Base-by-base conservation (phyloP, 2,329 filamentous ascomycete species). In the Botrytis fabae region DNA sequence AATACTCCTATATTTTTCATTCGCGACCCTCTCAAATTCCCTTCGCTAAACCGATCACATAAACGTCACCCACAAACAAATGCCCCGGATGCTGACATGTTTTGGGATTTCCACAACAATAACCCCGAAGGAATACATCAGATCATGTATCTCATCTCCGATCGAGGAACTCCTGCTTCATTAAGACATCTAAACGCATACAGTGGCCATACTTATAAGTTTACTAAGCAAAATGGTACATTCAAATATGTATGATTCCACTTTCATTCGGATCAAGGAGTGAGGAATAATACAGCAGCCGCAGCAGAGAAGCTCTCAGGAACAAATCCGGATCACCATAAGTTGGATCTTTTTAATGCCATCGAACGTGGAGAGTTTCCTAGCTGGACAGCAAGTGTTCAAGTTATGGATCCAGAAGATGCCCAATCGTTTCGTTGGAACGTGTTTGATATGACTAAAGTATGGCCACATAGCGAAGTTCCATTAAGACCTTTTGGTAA, bases 11-110 rank as follows among this genome's bases (percentile, higher is more conserved):
- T 92, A 10, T 93, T 93, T 84, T 93, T 93, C 82, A 79, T 93
- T 20, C 85, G 91, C 65, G 91, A 93, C 74, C 89, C 91, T 0
- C 85, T 89, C 75, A 92, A 93, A 81, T 93, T 92, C 80, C 91
- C 91, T 40, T 83, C 83, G 32, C 77, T 86, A 44, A 86, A 84
- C 46, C 81, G 84, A 38, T 81, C 82, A 0, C 84, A 86, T 65
- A 85, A 86, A 77, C 80, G 83, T 1, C 82, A 85, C 51, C 61
- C 82, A 80, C 72, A 80, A 81, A 83, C 79, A 1, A 80, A 82
- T 65, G 74, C 79, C 2, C 76, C 78, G 1, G 82, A 83, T 63
- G 78, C 72, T 12, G 74, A 73, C 9, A 75, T 74, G 72, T 68
- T 70, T 54, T 74, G 63, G 62, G 57, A 63, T 40, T 74, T 73